These are phyloP conservation scores for Boletellus sp. DNA, from an alignment of 768 basidiomycete species.

Conservation along the genomic window DNA sequence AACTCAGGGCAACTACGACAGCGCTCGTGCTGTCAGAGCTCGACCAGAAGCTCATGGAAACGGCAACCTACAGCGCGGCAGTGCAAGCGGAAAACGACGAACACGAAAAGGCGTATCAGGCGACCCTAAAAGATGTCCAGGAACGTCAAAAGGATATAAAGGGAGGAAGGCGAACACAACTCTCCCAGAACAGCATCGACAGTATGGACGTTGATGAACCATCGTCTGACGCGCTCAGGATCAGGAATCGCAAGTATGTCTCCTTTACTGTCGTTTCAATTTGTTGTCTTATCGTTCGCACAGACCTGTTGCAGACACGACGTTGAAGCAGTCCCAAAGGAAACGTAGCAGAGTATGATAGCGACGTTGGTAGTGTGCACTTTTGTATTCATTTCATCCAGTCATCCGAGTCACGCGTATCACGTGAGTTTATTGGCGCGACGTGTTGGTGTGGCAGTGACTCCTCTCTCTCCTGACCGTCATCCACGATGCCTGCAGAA, in stretches of 20 bases:
- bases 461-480: slow-evolving; percentile 11
- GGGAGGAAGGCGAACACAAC: slow-evolving; percentile 29
- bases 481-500: slow-evolving; percentile 64
- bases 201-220: slow-evolving; percentile 70
- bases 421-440: slow-evolving; percentile 34
- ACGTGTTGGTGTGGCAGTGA: slow-evolving; percentile 19
- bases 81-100: slow-evolving; percentile 44
- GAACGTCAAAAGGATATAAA: slow-evolving; percentile 62
- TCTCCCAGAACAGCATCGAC: slow-evolving; percentile 24
- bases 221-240: slow-evolving; percentile 37
- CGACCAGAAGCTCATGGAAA: slow-evolving; percentile 60
- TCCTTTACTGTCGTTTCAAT: not conserved
- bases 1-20: slow-evolving; percentile 64
- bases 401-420: slow-evolving; percentile 22
- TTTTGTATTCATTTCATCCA: slow-evolving; percentile 14
- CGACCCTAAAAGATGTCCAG: slow-evolving; percentile 54
- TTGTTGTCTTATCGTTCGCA: not conserved
- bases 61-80: slow-evolving; percentile 43
- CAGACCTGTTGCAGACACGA: slow-evolving; percentile 39
- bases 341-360: slow-evolving; percentile 56
- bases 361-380: not conserved
- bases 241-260: slow-evolving; percentile 63
- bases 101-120: slow-evolving; percentile 53
- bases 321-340: slow-evolving; percentile 43
- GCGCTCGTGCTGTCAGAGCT: slow-evolving; percentile 67